These are phyloP conservation scores for Pleurotus tuoliensis DNA, from an alignment of 768 basidiomycete genomes.

Conservation along the genomic window DNA sequence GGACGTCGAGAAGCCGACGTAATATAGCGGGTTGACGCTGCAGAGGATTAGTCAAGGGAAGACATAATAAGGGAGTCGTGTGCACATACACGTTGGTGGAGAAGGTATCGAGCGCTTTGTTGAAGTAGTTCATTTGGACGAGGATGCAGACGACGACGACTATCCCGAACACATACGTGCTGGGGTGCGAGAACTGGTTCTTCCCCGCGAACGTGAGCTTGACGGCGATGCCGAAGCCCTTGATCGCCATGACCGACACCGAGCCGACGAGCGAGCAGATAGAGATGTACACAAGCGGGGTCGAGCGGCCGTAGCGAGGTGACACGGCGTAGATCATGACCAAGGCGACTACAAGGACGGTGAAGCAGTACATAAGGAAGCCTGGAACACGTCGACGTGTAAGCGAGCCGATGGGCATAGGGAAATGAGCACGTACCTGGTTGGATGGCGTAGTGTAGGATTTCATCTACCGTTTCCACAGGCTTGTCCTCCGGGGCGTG, in stretches of 20 bases:
- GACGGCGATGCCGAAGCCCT: slow-evolving; percentile 95
- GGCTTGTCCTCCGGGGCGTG: slow-evolving; percentile 97
- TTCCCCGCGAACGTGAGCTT: slow-evolving; percentile 91
- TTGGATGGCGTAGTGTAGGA: slow-evolving; percentile 87
- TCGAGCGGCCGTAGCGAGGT: slow-evolving; percentile 82
- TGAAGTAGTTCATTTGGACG: slow-evolving; percentile 95
- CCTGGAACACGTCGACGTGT: slow-evolving; percentile 39
- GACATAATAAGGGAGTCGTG: neutral
- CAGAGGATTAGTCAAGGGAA: neutral
- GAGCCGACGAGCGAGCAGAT: slow-evolving; percentile 96
- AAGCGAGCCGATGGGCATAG: neutral
- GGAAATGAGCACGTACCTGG: slow-evolving; percentile 54
- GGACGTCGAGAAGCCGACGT: slow-evolving; percentile 92
- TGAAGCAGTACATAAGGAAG: slow-evolving; percentile 87
- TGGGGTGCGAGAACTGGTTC: slow-evolving; percentile 92
- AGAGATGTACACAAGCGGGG: slow-evolving; percentile 89
- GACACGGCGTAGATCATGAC: slow-evolving; percentile 86
- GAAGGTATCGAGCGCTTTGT: slow-evolving; percentile 95
- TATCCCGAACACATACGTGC: slow-evolving; percentile 94
- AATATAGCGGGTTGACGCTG: slow-evolving; percentile 97
- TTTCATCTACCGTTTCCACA: slow-evolving; percentile 89
- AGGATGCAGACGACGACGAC: slow-evolving; percentile 82
- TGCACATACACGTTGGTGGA: slow-evolving; percentile 90
- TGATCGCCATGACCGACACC: slow-evolving; percentile 98
- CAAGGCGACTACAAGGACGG: slow-evolving; percentile 74